These are phyloP conservation scores for Gloeopeniophorella convolvens DNA, from an alignment of 768 basidiomycete species.

Conservation along the genomic window DNA sequence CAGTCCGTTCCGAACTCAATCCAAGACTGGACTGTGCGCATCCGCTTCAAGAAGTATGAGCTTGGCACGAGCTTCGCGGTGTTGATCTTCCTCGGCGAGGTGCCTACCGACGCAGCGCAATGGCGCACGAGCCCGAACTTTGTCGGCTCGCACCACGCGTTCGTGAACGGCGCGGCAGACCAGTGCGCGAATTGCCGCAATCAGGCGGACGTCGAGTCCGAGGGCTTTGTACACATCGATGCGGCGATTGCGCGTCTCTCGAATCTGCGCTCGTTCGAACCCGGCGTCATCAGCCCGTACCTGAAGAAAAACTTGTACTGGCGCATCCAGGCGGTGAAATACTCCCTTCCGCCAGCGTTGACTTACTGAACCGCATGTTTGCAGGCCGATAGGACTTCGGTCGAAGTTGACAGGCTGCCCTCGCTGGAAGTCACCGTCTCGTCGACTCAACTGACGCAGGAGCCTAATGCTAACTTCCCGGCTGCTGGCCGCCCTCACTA, in stretches of 20 bases:
- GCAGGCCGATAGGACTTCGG: neutral
- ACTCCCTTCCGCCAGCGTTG: too few relatives aligned
- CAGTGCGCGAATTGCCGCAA: constrained; percentile 36
- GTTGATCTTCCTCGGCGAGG: constrained; percentile 40
- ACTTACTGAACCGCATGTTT: too few relatives aligned
- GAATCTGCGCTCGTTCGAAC: constrained; percentile 31
- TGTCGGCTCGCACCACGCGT: constrained; percentile 39
- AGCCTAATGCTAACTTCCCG: neutral
- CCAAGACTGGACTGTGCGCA: constrained; percentile 37
- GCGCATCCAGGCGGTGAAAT: constrained; percentile 35
- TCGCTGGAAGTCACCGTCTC: constrained; percentile 7
- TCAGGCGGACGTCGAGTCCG: constrained; percentile 27
- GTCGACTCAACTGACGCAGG: neutral
- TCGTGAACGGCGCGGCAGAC: constrained; percentile 31
- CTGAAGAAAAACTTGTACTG: constrained; percentile 35
- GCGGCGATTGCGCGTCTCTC: constrained; percentile 25
- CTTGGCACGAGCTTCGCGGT: constrained; percentile 38
- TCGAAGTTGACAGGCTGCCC: neutral
- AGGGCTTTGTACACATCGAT: constrained; percentile 41
- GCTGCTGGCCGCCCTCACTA: neutral
- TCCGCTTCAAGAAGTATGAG: constrained; percentile 39
- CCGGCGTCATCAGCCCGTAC: constrained; percentile 36
- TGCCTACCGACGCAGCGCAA: constrained; percentile 32
- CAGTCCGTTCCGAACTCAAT: neutral
- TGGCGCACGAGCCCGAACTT: constrained; percentile 33